A percentile compares a stretch with the other conserved stretches of the same genome.
phyloP scores from a whole-genome alignment of 768 basidiomycete genomes.

The Calocybe cyanea region DNA sequence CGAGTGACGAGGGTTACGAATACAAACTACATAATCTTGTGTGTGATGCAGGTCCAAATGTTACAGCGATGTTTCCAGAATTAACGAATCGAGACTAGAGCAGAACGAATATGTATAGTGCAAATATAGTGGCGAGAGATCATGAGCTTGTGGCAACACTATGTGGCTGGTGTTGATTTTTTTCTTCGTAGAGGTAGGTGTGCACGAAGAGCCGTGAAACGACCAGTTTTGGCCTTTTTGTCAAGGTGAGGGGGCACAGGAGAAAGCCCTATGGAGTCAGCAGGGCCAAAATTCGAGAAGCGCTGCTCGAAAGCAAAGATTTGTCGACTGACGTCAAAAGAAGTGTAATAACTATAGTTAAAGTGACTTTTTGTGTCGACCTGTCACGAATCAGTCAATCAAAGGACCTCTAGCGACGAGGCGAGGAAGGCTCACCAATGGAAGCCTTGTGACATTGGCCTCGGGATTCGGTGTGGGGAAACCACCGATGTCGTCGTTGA shows the following conservation, averaged over 20 bases:
- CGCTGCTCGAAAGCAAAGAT: constrained; percentile 18
- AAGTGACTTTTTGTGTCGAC: constrained; percentile 1
- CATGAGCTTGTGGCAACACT: background rate
- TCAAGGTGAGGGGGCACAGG: constrained; percentile 17
- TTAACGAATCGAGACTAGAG: background rate
- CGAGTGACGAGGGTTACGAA: background rate
- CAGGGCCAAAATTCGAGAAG: constrained; percentile 18
- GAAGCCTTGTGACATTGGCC: background rate
- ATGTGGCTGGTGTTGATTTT: constrained; percentile 4
- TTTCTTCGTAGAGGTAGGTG: constrained; percentile 20
- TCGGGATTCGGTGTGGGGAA: background rate
- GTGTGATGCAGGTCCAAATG: background rate
- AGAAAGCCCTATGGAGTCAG: constrained; percentile 25
- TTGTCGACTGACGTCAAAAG: constrained; percentile 12
- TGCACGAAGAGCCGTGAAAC: constrained; percentile 23
- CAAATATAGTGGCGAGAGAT: background rate
- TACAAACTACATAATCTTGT: background rate
- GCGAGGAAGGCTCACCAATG: constrained; percentile 5
- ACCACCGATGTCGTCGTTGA: constrained; percentile 16
- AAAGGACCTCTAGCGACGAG: too few relatives aligned
- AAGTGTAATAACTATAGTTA: background rate
- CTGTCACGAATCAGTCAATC: constrained; percentile 1
- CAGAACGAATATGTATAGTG: too few relatives aligned
- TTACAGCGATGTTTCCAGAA: background rate
- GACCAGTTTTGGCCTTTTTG: constrained; percentile 16